Conservation (phyloP, 1,284 basidiomycete species). For the Wallemia hederae region DNA sequence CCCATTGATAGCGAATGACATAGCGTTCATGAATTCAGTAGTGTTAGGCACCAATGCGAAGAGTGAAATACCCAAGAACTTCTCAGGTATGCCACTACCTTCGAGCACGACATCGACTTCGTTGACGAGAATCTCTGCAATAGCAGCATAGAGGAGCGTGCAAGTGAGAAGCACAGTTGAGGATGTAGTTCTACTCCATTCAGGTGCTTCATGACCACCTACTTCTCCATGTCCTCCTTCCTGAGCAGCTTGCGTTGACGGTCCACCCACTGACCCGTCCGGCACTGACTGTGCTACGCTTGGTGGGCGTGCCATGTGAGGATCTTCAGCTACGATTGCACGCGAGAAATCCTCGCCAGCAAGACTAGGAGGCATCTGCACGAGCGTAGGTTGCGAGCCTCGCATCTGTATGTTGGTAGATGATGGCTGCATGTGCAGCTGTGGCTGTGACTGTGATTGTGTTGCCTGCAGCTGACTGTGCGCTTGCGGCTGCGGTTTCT, state of each 20-base stretch:
- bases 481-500: background rate
- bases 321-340: conserved; percentile 57
- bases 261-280: background rate
- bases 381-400: conserved; percentile 13
- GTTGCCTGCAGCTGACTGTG: background rate
- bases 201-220: conserved; percentile 78
- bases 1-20: conserved; percentile 90
- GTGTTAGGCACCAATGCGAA: conserved; percentile 96
- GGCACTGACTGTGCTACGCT: conserved; percentile 2
- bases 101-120: conserved; percentile 84
- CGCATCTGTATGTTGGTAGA: background rate
- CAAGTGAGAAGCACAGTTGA: conserved; percentile 63
- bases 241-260: background rate
- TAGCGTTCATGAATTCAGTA: conserved; percentile 99
- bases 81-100: conserved; percentile 85
- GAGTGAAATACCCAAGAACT: conserved; percentile 83
- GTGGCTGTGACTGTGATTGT: background rate
- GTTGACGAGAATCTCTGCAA: conserved; percentile 87
- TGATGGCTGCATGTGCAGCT: background rate
- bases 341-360: conserved; percentile 64
- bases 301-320: conserved; percentile 46
- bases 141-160: conserved; percentile 77
- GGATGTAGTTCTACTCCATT: conserved; percentile 64
- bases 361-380: conserved; percentile 33
- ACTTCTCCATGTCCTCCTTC: conserved; percentile 20